Evolutionary conservation across 1,284 basidiomycete genomes (phyloP), one percentile per base, ranked within the genome.

Genomic region (Mycena sp.): DNA sequence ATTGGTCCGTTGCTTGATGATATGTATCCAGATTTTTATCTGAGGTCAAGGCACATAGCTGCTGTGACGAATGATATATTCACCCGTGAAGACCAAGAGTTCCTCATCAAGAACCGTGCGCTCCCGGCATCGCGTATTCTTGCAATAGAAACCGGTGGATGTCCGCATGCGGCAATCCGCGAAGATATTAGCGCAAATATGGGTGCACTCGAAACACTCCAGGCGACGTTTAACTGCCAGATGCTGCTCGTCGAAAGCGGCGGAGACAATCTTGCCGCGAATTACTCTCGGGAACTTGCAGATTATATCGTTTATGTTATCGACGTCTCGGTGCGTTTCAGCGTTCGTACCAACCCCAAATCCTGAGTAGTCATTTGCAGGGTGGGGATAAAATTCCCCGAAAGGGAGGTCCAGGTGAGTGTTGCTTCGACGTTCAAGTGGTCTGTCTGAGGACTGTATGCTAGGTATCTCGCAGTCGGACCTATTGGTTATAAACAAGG

Each of bases 361-460:
- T 62, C n/a, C 34, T 59, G 30, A 41, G 22, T 11, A 16, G 20
- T 14, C 18, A 22, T 72, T 72, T 62, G 34, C 74, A 94, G 85
- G 97, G 97, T 37, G 97, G 97, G 0, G 98, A 99, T 84, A 99
- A 99, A 83, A 97, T 99, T 74, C 97, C 97, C 13, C 88, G 97
- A 41, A 99, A 99, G 85, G 97, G 98, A 8, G 97, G 97, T 1
- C 97, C 97, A 2, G 97, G 30, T 34, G 30, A 34, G 30, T 34
- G 30, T 34, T 34, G 30, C 30, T 34, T 34, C 30, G 4, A 34
- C 30, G 4, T 34, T 34, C 30, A 34, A 5, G 30, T 34, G 4
- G 30, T 34, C 30, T 34, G 30, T 5, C 30, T 34, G 30, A 34
- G 30, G 30, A 34, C 30, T 34, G 30, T 34, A 34, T 34, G 30